These are phyloP conservation scores for Alternaria hordeiaustralica DNA, from an alignment of 2,329 filamentous ascomycete genomes.

Conservation along the genomic window DNA sequence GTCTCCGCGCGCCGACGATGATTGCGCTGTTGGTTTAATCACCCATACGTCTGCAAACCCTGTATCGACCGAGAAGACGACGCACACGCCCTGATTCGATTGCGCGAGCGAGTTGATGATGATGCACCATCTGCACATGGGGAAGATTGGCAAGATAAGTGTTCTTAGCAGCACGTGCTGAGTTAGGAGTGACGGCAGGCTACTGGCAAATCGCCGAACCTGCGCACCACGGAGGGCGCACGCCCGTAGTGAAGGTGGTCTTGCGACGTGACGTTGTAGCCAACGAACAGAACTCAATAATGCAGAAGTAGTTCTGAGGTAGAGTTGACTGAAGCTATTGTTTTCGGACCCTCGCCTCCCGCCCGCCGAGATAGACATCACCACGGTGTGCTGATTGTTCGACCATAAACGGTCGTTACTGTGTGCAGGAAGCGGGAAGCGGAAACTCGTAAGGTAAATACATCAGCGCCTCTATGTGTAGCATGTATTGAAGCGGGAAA, in stretches of 20 bases:
- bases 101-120: not conserved
- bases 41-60: not conserved
- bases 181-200: not conserved
- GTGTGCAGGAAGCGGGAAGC: not conserved
- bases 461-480: too few species aligned
- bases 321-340: not conserved
- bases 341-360: not conserved
- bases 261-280: not conserved
- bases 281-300: not conserved
- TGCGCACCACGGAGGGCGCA: not conserved
- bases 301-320: not conserved
- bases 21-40: not conserved
- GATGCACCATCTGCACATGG: too few species aligned
- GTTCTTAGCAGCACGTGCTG: not conserved
- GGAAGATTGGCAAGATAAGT: too few species aligned
- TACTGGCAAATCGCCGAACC: not conserved
- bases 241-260: not conserved
- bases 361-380: not conserved
- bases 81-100: not conserved
- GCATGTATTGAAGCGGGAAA: not conserved
- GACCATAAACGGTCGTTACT: not conserved
- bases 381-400: not conserved
- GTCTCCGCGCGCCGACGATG: not conserved
- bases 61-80: not conserved
- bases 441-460: not conserved